Evolutionary conservation across 2,329 filamentous ascomycete species (phyloP).

Genomic region (Leptographium wingfieldii): DNA sequence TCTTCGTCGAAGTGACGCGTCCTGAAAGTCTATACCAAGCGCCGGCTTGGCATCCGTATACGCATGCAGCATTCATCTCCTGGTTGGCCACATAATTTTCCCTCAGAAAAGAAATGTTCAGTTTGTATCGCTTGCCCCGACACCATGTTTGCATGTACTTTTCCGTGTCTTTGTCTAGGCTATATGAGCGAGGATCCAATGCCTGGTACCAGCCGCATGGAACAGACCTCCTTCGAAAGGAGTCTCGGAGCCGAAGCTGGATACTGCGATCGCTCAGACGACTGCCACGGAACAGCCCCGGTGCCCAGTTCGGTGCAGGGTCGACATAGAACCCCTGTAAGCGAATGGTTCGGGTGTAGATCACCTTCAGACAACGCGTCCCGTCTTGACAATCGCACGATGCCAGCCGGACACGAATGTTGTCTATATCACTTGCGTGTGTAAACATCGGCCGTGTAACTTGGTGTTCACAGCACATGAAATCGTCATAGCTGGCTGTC

Average conservation of each 20-base stretch:
- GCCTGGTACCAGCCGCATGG: constrained; percentile 4
- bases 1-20: not conserved
- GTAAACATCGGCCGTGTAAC: not conserved
- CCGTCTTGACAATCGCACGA: not conserved
- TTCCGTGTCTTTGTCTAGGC: not conserved
- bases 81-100: not conserved
- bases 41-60: not conserved
- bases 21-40: not conserved
- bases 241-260: not conserved
- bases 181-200: not conserved
- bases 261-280: not conserved
- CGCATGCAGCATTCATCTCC: constrained; percentile 1
- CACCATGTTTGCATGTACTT: not conserved
- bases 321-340: constrained; percentile 3
- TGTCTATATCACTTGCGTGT: not conserved
- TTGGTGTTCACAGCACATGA: not conserved
- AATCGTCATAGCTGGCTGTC: not conserved
- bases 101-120: not conserved
- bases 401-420: not conserved
- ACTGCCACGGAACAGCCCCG: not conserved
- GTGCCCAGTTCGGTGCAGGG: not conserved
- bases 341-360: constrained; percentile 3
- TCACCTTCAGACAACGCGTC: not conserved
- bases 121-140: not conserved
- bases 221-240: not conserved